phyloP scores from a whole-genome alignment of 345 rosid genomes.

The Aquilaria yunnanensis region DNA sequence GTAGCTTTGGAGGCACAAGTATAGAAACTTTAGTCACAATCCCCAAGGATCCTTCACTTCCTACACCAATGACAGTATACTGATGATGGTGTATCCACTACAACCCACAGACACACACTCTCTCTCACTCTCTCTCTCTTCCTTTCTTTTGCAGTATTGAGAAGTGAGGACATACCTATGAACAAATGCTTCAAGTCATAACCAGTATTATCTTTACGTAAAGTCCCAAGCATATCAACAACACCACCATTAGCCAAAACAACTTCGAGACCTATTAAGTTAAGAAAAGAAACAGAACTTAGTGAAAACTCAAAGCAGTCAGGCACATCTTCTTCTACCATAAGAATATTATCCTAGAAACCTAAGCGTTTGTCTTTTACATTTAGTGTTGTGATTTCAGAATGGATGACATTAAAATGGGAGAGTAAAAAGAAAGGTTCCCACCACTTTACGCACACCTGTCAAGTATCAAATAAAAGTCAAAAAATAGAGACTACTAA shows the following conservation, averaged over 20 bases:
- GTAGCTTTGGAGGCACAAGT: slow-evolving; percentile 73
- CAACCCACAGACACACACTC: neutral
- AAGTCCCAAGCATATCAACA: slow-evolving; percentile 89
- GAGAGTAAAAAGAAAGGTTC: too few species aligned
- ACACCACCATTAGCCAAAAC: slow-evolving; percentile 89
- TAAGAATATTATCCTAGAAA: too few species aligned
- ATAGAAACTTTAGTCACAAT: slow-evolving; percentile 92
- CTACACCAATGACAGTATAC: slow-evolving; percentile 28
- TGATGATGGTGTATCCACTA: slow-evolving; percentile 4
- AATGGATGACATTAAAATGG: too few species aligned
- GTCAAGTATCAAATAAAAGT: too few species aligned
- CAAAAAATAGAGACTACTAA: too few species aligned
- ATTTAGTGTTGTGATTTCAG: too few species aligned
- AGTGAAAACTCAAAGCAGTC: too few species aligned
- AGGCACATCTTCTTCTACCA: too few species aligned
- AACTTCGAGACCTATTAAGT: slow-evolving; percentile 69
- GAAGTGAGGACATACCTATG: slow-evolving; percentile 44
- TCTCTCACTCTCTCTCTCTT: too few species aligned
- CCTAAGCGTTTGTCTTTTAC: too few species aligned
- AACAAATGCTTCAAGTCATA: slow-evolving; percentile 94
- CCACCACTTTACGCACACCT: too few species aligned
- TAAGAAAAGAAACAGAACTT: neutral
- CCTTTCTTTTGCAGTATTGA: neutral
- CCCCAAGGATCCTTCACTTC: slow-evolving; percentile 97
- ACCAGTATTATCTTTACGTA: slow-evolving; percentile 96